Evolutionary conservation across 2,329 filamentous ascomycete genomes (phyloP), one percentile per base, ranked within the genome.

Genomic region (Beauveria scarabaeidicola): DNA sequence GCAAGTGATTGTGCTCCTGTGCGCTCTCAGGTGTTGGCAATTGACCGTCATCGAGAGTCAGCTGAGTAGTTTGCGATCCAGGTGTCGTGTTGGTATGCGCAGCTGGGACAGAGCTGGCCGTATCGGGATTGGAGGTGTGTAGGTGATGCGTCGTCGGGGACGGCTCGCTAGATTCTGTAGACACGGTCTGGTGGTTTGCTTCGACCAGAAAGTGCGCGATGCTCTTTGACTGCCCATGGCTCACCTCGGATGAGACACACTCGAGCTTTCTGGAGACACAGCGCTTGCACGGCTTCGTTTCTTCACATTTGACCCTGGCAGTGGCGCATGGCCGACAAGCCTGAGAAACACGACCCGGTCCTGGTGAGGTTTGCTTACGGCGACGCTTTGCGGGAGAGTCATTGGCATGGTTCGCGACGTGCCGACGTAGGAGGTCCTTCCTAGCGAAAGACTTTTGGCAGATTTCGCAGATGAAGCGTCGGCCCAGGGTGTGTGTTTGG

Each of bases 291-390:
- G 80, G 80, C 68, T 83, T 82, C 23, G 72, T 66, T 60, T 83
- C 80, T 62, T 81, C 79, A 62, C 80, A 83, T 64, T 82, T 82
- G 48, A 83, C 78, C 21, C 80, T 73, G 11, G 80, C 79, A 19
- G 74, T 67, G 3, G 80, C 79, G 63, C 80, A 83, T 10, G 77
- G 70, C 25, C 75, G 74, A 63, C 80, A 83, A 15, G 80, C 80
- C 63, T 81, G 78, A 10, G 76, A 78, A 11, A 83, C 80, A 13
- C 80, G 77, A 21, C 77, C 75, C 2, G 76, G 72, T 17, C 72
- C 75, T 3, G 77, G 75, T 1, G 76, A 76, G 1, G 76, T 68
- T 47, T 74, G 73, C 54, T 75, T 75, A 13, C 78, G 74, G 40
- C 79, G 74, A 38, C 78, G 72, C 64, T 77, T 80, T 64, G 78